Base-by-base conservation (phyloP, 2,329 filamentous ascomycete genomes). In the Metarhizium album region DNA sequence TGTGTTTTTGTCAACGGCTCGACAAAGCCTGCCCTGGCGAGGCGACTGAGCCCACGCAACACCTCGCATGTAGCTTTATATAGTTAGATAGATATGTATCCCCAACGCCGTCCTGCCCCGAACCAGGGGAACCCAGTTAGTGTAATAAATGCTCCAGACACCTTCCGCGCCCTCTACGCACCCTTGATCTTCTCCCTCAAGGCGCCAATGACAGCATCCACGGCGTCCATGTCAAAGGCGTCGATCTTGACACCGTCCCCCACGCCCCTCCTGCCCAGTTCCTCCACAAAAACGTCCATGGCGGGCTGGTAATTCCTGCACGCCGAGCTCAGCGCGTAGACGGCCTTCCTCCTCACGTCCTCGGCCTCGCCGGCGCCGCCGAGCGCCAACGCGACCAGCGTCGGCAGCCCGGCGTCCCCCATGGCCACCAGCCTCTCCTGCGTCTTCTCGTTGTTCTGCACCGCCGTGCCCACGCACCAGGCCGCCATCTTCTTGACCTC, bases 401-500 rank as follows among this genome's bases (percentile, higher is more conserved):
- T 76, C 37, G 84, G 79, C 29, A 96, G 73, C 3, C 84, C 88
- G 20, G 18, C 40, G 9, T 43, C 40, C 31, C 86, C 86, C 55
- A 76, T 68, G 35, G 74, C 75, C 24, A 79, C 57, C 50, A 82
- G 67, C 48, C 80, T 80, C 70, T 93, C 87, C 71, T 98, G 93
- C 47, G 81, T 83, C 64, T 84, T 85, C 59, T 79, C 77, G 68
- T 98, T 97, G 72, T 98, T 98, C 75, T 97, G 90, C 53, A 98
- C 93, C 9, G 93, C 91, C 5, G 90, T 96, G 47, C 88, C 89
- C 52, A 93, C 74, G 71, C 90, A 96, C 87, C 89, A 95, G n/a
- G 90, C 90, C 2, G 91, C 90, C 79, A 89, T 90, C 60, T 76
- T 82, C 56, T 90, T 76, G 62, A 95, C 73, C 55, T 93, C 86